phyloP scores from a whole-genome alignment of 345 rosid species.

The Mercurialis annua region DNA sequence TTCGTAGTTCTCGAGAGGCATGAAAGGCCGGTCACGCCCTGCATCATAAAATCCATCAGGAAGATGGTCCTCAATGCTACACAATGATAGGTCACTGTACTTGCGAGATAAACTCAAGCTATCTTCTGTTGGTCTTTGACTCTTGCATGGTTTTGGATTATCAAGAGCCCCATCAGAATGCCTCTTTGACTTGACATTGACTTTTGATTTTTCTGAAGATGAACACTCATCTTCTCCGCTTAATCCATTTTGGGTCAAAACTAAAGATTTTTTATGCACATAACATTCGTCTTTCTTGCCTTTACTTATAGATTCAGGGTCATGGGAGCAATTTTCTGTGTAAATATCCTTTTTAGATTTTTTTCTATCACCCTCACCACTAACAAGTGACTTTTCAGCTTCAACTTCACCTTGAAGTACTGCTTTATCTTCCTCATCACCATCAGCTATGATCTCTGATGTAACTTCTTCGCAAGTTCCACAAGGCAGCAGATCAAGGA shows the following conservation, averaged over 20 bases:
- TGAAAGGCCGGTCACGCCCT: constrained; percentile 90
- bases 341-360: constrained; percentile 27
- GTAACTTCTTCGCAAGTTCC: constrained; percentile 34
- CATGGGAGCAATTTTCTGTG: constrained; percentile 32
- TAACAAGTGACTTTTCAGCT: constrained; percentile 32
- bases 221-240: constrained; percentile 42
- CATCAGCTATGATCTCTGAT: constrained; percentile 32
- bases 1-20: constrained; percentile 61
- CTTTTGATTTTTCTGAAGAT: constrained; percentile 39
- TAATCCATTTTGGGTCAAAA: constrained; percentile 32
- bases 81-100: constrained; percentile 67
- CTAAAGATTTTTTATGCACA: constrained; percentile 37
- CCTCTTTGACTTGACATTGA: constrained; percentile 56
- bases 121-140: constrained; percentile 47
- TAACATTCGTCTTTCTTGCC: constrained; percentile 30
- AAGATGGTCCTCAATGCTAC: constrained; percentile 66
- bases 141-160: constrained; percentile 92
- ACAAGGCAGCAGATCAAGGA: constrained; percentile 23
- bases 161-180: constrained; percentile 62
- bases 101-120: constrained; percentile 45
- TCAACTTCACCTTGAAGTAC: constrained; percentile 33
- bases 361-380: constrained; percentile 41
- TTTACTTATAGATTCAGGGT: constrained; percentile 26
- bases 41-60: constrained; percentile 98
- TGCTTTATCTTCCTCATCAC: constrained; percentile 37